A percentile compares a stretch with the other conserved stretches of the same genome.
Evolutionary conservation across 1,284 basidiomycete species (phyloP).

Genomic region (Afroboletus lepidellus): DNA sequence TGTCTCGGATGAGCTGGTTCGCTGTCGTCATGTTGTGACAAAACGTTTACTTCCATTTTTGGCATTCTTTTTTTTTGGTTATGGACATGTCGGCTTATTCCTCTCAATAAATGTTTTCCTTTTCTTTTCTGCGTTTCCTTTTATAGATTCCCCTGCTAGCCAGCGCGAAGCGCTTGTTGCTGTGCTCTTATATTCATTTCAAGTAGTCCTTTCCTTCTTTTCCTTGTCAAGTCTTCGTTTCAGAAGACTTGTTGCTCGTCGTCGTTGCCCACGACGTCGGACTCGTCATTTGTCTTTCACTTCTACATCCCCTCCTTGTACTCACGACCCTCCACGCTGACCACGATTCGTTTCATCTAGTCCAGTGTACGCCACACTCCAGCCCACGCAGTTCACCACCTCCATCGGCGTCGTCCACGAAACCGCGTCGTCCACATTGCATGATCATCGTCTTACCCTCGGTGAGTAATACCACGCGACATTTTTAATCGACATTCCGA

Average conservation of each 20-base stretch:
- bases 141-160: constrained; percentile 11
- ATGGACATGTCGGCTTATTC: constrained; percentile 19
- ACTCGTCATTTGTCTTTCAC: constrained; percentile 24
- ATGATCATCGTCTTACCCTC: constrained; percentile 23
- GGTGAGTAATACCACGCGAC: constrained; percentile 27
- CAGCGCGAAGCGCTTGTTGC: constrained; percentile 19
- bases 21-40: constrained; percentile 23
- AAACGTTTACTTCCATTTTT: constrained; percentile 8
- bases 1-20: constrained; percentile 32
- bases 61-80: constrained; percentile 9
- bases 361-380: constrained; percentile 35
- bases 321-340: constrained; percentile 57
- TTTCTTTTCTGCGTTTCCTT: constrained; percentile 15
- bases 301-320: constrained; percentile 32
- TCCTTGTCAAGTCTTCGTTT: constrained; percentile 29
- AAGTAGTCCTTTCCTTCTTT: constrained; percentile 22
- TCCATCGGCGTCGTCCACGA: constrained; percentile 22
- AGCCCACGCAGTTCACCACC: constrained; percentile 11
- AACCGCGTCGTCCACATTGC: constrained; percentile 28
- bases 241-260: constrained; percentile 30
- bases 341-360: constrained; percentile 42
- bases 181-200: constrained; percentile 35
- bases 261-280: constrained; percentile 32
- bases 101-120: constrained; percentile 9
- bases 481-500: constrained; percentile 4